A percentile compares a stretch with the other conserved stretches of the same genome.
Conservation (phyloP, 2,329 filamentous ascomycete species). For the Hansfordia pulvinata region DNA sequence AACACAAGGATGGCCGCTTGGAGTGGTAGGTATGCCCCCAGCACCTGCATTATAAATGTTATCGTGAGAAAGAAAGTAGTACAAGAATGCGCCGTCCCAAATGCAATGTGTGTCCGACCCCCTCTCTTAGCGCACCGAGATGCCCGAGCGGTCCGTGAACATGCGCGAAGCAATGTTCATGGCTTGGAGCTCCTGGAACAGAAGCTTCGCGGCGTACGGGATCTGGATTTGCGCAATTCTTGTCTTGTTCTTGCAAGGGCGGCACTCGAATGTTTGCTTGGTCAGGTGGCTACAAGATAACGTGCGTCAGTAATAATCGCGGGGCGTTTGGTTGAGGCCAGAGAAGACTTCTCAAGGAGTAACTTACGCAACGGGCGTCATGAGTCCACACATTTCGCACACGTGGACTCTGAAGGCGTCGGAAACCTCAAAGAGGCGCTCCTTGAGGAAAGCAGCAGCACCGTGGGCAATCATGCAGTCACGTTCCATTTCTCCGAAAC, state of each 20-base stretch:
- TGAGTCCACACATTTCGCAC: constrained; percentile 95
- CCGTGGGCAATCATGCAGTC: constrained; percentile 99
- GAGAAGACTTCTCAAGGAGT: constrained; percentile 2
- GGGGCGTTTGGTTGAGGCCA: constrained; percentile 1
- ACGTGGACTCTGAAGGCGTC: constrained; percentile 97
- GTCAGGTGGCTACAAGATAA: constrained; percentile 59
- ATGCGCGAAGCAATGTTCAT: constrained; percentile 98
- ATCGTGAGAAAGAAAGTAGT: no score
- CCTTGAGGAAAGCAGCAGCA: constrained; percentile 91
- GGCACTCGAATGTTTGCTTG: constrained; percentile 91
- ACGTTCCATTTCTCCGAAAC: constrained; percentile 99
- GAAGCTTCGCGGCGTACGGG: constrained; percentile 90
- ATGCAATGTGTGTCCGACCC: no score
- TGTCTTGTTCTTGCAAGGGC: constrained; percentile 98
- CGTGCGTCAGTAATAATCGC: constrained; percentile 18
- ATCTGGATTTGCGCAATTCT: constrained; percentile 97
- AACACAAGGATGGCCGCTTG: no score
- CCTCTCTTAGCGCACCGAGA: constrained; percentile 55
- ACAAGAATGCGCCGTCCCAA: no score
- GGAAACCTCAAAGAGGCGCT: constrained; percentile 91
- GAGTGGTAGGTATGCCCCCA: no score
- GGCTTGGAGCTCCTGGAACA: constrained; percentile 94
- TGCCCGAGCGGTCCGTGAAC: constrained; percentile 78
- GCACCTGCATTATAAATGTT: no score
- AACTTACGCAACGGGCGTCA: constrained; percentile 97